Evolutionary conservation across 2,329 filamentous ascomycete species (phyloP), one percentile per base, ranked within the genome.

Genomic region (Fusarium xyrophilum): DNA sequence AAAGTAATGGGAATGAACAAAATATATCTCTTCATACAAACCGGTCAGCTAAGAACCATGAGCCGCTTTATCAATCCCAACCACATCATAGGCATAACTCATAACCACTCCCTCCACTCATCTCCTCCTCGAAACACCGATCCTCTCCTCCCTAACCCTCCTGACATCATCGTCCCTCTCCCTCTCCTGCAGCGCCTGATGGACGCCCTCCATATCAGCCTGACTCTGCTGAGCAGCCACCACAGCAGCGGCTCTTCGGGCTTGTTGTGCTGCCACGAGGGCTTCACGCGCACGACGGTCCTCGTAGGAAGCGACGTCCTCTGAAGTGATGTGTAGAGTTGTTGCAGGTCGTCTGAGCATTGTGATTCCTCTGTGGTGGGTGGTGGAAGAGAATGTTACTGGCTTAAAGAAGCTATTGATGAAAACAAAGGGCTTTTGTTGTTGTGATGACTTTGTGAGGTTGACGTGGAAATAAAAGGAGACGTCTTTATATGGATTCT

Each of bases 291-390:
- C 81, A 64, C 88, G 85, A 30, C 84, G 83, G 76, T 90, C 88
- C 74, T 93, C 90, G 79, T 91, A 92, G 56, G 85, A 82, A 39
- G 89, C 88, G 39, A 93, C 83, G 77, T 93, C 91, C 74, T 91
- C 88, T 48, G 87, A 82, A 5, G 90, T 92, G 68, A 93, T 85
- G 56, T 85, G 82, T 66, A 93, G 86, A 17, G 86, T 86, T 47
- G 91, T 93, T 14, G 90, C 85, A 19, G 87, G 85, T 46, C 90
- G 87, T 71, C 89, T 88, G 70, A 91, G 87, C 88, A 91, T 89
- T 11, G 62, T 61, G 13, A 13, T 14, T 36, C 21, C 14, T 56
- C 48, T 23, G 15, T 56, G 33, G 50, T 59, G 14, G 33, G 28
- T 28, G 44, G 23, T 54, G 17, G 36, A 23, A 21, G 25, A 53